Conservation (phyloP, 768 basidiomycete species). For the Agrocybe pediades region DNA sequence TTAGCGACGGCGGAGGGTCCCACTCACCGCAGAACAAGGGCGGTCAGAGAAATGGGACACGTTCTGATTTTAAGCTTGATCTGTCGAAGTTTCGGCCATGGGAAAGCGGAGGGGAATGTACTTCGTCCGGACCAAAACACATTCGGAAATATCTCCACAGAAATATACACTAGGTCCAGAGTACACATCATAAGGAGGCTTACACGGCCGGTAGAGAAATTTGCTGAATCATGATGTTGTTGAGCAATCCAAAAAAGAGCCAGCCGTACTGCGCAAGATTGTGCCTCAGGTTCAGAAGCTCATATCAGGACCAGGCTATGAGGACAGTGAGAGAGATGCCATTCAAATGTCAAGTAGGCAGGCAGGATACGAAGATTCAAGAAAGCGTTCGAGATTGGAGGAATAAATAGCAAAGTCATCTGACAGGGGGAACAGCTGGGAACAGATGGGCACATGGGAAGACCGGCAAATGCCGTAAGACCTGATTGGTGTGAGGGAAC, state of each 20-base stretch:
- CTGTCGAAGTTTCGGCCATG: not conserved
- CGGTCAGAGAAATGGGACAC: not conserved
- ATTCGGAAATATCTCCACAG: not conserved
- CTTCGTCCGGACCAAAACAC: not conserved
- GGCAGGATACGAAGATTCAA: not conserved
- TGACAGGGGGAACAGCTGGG: slow-evolving; percentile 24
- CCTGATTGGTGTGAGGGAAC: slow-evolving; percentile 30
- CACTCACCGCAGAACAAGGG: not conserved
- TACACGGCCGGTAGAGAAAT: not conserved
- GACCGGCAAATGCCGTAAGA: slow-evolving; percentile 37
- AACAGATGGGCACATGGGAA: slow-evolving; percentile 18
- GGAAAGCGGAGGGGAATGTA: not conserved
- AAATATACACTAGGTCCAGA: not conserved
- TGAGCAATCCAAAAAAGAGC: not conserved
- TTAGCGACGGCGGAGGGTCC: not conserved
- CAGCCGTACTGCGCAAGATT: not conserved
- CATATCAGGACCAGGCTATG: not conserved
- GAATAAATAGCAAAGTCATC: slow-evolving; percentile 13
- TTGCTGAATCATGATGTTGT: not conserved
- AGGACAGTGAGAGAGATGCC: slow-evolving; percentile 10
- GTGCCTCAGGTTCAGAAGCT: not conserved
- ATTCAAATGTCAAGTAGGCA: slow-evolving; percentile 4
- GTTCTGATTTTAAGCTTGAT: not conserved
- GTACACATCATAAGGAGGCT: not conserved
- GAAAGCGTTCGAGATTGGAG: not conserved